phyloP scores from a whole-genome alignment of 805 yeast species.

The Candida taoyuanica region DNA sequence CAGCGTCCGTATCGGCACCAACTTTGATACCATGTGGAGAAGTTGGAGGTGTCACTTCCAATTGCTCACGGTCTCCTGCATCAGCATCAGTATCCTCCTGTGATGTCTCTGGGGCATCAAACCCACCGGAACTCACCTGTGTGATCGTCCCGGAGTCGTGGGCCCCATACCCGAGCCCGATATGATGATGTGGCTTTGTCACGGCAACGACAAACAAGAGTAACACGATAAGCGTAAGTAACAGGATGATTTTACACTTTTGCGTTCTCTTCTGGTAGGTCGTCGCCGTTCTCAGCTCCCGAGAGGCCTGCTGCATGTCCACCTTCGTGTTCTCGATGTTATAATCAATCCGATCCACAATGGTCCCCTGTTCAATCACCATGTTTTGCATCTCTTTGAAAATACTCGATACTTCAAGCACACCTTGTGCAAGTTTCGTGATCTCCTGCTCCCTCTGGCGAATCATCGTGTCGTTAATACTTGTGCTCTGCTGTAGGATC shows the following conservation, averaged over 20 bases:
- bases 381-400: constrained; percentile 89
- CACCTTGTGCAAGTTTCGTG: constrained; percentile 87
- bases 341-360: constrained; percentile 90
- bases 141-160: constrained; percentile 18
- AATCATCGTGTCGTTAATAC: constrained; percentile 39
- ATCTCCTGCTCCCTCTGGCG: constrained; percentile 86
- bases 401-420: constrained; percentile 86
- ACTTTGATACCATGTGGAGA: background rate
- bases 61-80: background rate
- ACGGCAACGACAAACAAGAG: constrained; percentile 66
- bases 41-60: background rate
- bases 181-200: constrained; percentile 48
- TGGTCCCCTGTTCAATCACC: constrained; percentile 93
- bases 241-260: constrained; percentile 81
- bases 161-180: constrained; percentile 8
- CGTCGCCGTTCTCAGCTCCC: constrained; percentile 72
- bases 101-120: background rate
- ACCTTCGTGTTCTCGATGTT: constrained; percentile 77
- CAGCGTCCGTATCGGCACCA: background rate
- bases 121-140: background rate
- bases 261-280: constrained; percentile 82
- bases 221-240: constrained; percentile 65
- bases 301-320: constrained; percentile 71
- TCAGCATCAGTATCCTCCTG: background rate
- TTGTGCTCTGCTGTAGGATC: constrained; percentile 29